Percentiles rank a stretch among this genome's conserved stretches.
Evolutionary conservation across 2,329 filamentous ascomycete species (phyloP).

Genomic region (Geosmithia flava): DNA sequence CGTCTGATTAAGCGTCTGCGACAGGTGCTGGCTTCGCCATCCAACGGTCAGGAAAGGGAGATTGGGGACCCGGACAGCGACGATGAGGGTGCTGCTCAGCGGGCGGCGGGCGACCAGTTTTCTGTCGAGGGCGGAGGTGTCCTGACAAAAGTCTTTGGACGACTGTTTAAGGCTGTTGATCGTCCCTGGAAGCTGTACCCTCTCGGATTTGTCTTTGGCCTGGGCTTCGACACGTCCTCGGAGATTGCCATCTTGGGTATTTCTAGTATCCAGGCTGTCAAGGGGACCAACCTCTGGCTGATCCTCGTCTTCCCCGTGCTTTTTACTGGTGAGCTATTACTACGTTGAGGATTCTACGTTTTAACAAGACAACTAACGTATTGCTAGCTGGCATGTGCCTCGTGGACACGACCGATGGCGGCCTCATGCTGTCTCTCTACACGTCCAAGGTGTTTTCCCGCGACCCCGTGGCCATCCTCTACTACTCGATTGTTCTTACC

Average conservation of each 20-base stretch:
- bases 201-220: conserved; percentile 73
- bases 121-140: conserved; percentile 68
- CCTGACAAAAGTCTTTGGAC: conserved; percentile 57
- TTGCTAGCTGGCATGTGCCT: conserved; percentile 77
- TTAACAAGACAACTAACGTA: neutral
- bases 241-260: conserved; percentile 90
- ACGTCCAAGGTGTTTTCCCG: conserved; percentile 66
- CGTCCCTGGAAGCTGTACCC: conserved; percentile 94
- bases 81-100: conserved; percentile 11
- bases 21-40: conserved; percentile 34
- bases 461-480: conserved; percentile 80
- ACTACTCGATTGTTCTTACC: conserved; percentile 85
- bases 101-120: conserved; percentile 34
- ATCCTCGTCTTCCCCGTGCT: conserved; percentile 85
- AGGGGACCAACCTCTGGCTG: conserved; percentile 84
- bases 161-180: conserved; percentile 63
- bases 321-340: conserved; percentile 55
- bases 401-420: conserved; percentile 83
- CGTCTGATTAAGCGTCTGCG: conserved; percentile 60
- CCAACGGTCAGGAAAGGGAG: neutral
- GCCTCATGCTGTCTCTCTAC: conserved; percentile 90
- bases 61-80: conserved; percentile 10
- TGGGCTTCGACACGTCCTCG: conserved; percentile 91
- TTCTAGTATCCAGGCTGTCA: conserved; percentile 71
- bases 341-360: neutral